Evolutionary conservation across 805 yeast species (phyloP).

Genomic region (Teunomyces panamensis): DNA sequence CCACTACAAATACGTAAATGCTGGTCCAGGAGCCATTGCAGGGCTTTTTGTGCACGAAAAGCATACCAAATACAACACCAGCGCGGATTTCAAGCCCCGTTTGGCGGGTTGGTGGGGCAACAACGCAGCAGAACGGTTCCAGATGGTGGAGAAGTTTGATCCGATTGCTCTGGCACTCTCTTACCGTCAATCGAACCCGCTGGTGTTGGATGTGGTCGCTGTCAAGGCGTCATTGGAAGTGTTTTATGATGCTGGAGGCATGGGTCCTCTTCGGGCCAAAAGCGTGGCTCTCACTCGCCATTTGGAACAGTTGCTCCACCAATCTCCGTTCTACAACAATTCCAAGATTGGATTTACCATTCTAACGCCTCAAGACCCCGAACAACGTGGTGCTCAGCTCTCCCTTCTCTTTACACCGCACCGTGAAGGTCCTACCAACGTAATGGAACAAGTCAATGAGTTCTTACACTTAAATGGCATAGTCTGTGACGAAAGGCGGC

Average conservation of each 20-base stretch:
- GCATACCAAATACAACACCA: constrained; percentile 29
- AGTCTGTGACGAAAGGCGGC: constrained; percentile 85
- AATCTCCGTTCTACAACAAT: constrained; percentile 43
- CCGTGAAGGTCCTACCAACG: constrained; percentile 32
- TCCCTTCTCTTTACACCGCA: constrained; percentile 62
- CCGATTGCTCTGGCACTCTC: constrained; percentile 87
- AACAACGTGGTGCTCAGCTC: constrained; percentile 76
- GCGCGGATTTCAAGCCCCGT: constrained; percentile 50
- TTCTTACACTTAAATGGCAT: constrained; percentile 58
- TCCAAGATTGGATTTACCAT: constrained; percentile 54
- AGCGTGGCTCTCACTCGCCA: constrained; percentile 57
- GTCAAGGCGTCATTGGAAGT: constrained; percentile 63
- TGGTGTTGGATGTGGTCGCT: constrained; percentile 80
- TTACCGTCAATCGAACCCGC: constrained; percentile 86
- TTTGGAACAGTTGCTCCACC: constrained; percentile 46
- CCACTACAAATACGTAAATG: constrained; percentile 82
- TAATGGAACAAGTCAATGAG: constrained; percentile 60
- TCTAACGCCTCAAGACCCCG: constrained; percentile 61
- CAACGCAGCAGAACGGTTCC: constrained; percentile 62
- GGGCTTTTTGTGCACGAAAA: constrained; percentile 76
- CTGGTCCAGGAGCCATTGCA: constrained; percentile 94
- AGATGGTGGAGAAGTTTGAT: constrained; percentile 73
- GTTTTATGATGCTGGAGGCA: constrained; percentile 61
- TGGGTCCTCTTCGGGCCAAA: constrained; percentile 52
- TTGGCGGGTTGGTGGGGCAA: constrained; percentile 99